Percentiles rank a stretch among this genome's conserved stretches.
Conservation (phyloP, 164 flowering plant species). For the Hamamelis virginiana region DNA sequence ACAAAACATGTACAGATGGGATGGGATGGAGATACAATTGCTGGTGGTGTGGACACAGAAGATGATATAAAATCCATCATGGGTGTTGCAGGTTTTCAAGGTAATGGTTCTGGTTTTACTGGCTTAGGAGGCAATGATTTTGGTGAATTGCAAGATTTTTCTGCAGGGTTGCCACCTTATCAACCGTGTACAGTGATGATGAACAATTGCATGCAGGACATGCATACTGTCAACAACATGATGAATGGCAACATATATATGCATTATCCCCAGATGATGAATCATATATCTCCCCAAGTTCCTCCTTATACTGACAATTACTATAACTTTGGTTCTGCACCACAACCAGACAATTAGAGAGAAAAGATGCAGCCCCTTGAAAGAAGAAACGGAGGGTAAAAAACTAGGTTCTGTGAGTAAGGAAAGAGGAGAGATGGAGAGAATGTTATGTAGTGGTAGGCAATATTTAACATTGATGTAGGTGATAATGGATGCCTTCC, state of each 20-base stretch:
- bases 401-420: not conserved
- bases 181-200: conserved; percentile 6
- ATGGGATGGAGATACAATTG: not conserved
- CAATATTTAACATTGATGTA: too few relatives aligned
- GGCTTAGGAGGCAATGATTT: conserved; percentile 1
- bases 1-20: not conserved
- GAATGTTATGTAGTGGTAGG: not conserved
- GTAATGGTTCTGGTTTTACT: conserved; percentile 5
- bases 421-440: not conserved
- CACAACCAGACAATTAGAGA: not conserved
- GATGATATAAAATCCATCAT: not conserved
- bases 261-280: not conserved
- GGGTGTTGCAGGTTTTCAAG: not conserved
- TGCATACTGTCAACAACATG: not conserved
- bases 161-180: not conserved
- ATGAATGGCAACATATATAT: conserved; percentile 1
- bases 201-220: conserved; percentile 2
- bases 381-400: too few relatives aligned
- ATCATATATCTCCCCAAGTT: not conserved
- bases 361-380: too few relatives aligned
- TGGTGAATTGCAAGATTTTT: not conserved
- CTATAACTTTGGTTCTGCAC: not conserved
- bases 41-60: not conserved
- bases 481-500: too few relatives aligned
- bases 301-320: not conserved